Conservation (phyloP, 306 rosid species). For the Aeschynomene evenia region DNA sequence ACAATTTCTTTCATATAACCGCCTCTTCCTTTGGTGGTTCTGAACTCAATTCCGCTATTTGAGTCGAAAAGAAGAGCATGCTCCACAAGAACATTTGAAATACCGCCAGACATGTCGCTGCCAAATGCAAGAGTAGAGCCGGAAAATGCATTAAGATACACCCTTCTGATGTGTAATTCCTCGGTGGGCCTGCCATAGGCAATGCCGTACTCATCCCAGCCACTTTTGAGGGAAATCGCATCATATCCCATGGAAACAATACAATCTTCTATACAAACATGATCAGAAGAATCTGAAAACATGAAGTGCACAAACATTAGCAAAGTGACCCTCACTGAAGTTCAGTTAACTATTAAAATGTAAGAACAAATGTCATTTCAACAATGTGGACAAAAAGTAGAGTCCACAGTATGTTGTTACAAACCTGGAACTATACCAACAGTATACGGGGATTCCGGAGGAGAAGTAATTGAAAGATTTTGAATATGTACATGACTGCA, state of each 20-base stretch:
- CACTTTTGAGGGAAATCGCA: conserved; percentile 91
- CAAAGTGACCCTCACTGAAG: not conserved
- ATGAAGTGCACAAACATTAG: conserved; percentile 24
- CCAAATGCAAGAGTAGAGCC: conserved; percentile 93
- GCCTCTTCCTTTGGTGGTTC: conserved; percentile 89
- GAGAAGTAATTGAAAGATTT: conserved; percentile 73
- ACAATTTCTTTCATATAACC: conserved; percentile 69
- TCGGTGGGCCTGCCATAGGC: conserved; percentile 79
- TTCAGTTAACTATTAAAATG: not conserved
- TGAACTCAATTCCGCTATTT: conserved; percentile 59
- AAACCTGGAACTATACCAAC: conserved; percentile 92
- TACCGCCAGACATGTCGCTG: conserved; percentile 96
- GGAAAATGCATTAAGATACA: conserved; percentile 61
- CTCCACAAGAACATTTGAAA: conserved; percentile 71
- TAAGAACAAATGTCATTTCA: conserved; percentile 10
- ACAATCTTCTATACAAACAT: conserved; percentile 91
- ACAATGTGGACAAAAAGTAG: not conserved
- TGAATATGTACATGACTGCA: conserved; percentile 85
- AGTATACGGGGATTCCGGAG: conserved; percentile 80
- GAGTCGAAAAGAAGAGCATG: conserved; percentile 68
- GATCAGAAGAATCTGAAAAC: conserved; percentile 85
- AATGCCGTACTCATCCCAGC: conserved; percentile 97
- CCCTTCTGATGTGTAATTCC: conserved; percentile 80
- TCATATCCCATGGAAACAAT: conserved; percentile 67
- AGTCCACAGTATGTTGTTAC: conserved; percentile 25